Conservation (phyloP, 2,329 filamentous ascomycete genomes). For the Periconia sp. region DNA sequence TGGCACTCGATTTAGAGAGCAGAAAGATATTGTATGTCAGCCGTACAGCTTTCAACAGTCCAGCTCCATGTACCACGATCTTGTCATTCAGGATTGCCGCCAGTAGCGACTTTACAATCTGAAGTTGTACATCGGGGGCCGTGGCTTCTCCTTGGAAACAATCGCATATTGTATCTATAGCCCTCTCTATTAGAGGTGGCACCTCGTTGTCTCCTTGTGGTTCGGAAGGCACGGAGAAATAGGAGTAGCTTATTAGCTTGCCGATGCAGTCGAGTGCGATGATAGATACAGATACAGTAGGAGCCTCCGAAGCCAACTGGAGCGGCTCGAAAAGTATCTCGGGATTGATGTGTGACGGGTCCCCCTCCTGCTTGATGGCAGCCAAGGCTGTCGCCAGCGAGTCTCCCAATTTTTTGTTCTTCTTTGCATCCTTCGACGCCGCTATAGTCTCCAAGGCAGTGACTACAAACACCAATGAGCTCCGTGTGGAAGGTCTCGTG, state of each 20-base stretch:
- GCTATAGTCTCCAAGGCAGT: conserved; percentile 92
- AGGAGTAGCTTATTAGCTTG: conserved; percentile 98
- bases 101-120: conserved; percentile 96
- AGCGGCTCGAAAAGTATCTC: conserved; percentile 91
- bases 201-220: conserved; percentile 46
- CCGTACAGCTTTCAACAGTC: conserved; percentile 92
- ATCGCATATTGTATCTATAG: conserved; percentile 99
- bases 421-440: conserved; percentile 86
- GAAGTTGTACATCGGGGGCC: conserved; percentile 87
- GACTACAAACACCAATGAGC: conserved; percentile 94
- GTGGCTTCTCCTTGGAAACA: conserved; percentile 98
- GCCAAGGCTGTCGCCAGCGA: conserved; percentile 80
- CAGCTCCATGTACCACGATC: conserved; percentile 96
- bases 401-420: conserved; percentile 83
- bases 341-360: conserved; percentile 81
- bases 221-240: conserved; percentile 78
- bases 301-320: conserved; percentile 85
- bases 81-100: conserved; percentile 98
- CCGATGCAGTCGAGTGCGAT: conserved; percentile 96
- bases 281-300: conserved; percentile 84
- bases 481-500: conserved; percentile 71
- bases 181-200: conserved; percentile 88
- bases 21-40: conserved; percentile 99
- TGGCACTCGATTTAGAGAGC: conserved; percentile 88
- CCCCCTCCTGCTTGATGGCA: conserved; percentile 80